phyloP scores from a whole-genome alignment of 257 asterid species.

The Salvia splendens region DNA sequence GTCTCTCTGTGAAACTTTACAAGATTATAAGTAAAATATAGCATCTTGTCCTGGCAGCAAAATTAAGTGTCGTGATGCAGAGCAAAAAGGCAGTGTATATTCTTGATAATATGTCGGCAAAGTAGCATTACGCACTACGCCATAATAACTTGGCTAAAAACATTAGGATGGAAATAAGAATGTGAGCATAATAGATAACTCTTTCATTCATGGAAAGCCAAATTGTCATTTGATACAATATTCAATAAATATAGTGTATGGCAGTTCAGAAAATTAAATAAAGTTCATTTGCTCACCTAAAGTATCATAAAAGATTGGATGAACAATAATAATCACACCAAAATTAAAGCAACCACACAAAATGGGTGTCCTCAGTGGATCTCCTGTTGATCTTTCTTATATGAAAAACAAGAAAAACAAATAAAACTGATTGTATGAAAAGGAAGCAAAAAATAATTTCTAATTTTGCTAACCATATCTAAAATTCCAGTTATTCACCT shows the following conservation, averaged over 20 bases:
- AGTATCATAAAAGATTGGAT: neutral
- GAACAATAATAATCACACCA: neutral
- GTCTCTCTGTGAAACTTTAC: too few species aligned
- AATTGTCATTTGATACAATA: too few species aligned
- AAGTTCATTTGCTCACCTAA: constrained; percentile 10
- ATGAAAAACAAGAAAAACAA: neutral
- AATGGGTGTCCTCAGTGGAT: constrained; percentile 8
- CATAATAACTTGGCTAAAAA: too few species aligned
- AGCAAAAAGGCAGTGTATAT: too few species aligned
- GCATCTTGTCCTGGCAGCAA: neutral
- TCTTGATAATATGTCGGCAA: too few species aligned
- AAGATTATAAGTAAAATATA: neutral
- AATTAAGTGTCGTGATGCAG: neutral
- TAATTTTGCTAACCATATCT: constrained; percentile 12
- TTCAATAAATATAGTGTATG: neutral
- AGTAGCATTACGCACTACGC: too few species aligned
- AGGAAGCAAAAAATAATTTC: neutral
- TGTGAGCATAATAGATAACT: too few species aligned
- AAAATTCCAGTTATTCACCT: constrained; percentile 48
- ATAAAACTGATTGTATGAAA: neutral
- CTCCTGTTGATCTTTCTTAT: neutral
- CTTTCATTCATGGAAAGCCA: too few species aligned
- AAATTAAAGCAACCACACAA: neutral
- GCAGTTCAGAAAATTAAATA: neutral
- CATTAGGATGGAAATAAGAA: too few species aligned